Base-by-base conservation (phyloP, 2,329 filamentous ascomycete genomes). In the Phoma sp. region DNA sequence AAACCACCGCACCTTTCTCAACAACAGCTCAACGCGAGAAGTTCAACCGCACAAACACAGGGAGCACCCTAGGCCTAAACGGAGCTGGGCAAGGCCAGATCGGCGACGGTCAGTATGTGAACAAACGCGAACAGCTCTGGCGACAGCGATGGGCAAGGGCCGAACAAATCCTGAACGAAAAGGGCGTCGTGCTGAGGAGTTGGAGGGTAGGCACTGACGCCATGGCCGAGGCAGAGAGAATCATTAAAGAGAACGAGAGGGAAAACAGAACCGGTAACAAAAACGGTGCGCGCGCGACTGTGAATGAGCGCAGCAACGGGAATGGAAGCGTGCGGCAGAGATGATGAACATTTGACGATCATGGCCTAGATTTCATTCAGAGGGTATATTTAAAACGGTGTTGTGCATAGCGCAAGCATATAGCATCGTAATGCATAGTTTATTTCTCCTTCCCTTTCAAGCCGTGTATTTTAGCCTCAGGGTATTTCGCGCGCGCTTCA, bases 181-280 rank as follows among this genome's bases (percentile, higher is more conserved):
- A 86, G 32, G 88, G 88, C 4, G 88, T 95, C 1, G 77, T 82
- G 60, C 70, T 95, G 29, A 85, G 89, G 59, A 91, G 84, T 17
- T 95, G 91, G 91, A 81, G 88, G 34, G 83, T 82, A 10, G 91
- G 91, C 0, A 79, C 81, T 23, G 91, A 95, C 76, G 88, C 91
- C 7, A 79, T 85, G 50, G 79, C 79, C 1, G 87, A 90, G 72
- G 87, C 88, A 2, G 80, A 87, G 47, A 83, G 80, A 12, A 81
- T 92, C 53, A 84, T 92, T 3, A 81, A 82, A 71, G 42, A 59
- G 36, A 28, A 46, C 5, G 53, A 25, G 18, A 51, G 33, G 10
- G 46, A 42, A 17, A 47, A 52, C 18, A 50, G 38, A 11, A 53
- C 11, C 12, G 45, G 51, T 18, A 57, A 51, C 4, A 52, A 54